Percentiles rank a stretch among this genome's conserved stretches.
Evolutionary conservation across 2,329 filamentous ascomycete species (phyloP).

Genomic region (Cercospora janseana): DNA sequence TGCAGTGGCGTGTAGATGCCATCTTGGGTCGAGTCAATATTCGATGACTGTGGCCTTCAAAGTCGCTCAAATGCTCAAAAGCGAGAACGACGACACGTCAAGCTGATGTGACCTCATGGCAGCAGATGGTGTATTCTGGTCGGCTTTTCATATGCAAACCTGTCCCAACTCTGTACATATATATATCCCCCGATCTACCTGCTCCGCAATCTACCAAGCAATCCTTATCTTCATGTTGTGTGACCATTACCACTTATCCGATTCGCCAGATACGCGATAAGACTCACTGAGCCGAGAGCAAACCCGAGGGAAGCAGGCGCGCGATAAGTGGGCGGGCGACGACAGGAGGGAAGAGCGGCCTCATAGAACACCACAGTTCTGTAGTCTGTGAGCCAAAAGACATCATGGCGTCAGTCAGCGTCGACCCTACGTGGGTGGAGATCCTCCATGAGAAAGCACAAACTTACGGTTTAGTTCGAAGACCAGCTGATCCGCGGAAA

Average conservation of each 20-base stretch:
- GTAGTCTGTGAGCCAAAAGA: conserved; percentile 3
- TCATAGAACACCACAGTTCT: not conserved
- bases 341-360: not conserved
- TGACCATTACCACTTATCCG: not conserved
- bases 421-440: conserved; percentile 17
- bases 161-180: not conserved
- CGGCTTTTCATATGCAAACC: conserved; percentile 3
- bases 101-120: no score
- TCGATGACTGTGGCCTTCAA: no score
- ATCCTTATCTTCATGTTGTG: conserved; percentile 8
- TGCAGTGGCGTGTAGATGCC: no score
- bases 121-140: no score
- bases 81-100: no score
- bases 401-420: conserved; percentile 19
- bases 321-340: conserved; percentile 4
- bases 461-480: conserved; percentile 19
- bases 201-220: conserved; percentile 8
- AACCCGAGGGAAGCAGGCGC: not conserved
- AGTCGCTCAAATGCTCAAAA: no score
- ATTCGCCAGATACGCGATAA: conserved; percentile 3
- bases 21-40: no score
- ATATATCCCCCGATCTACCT: not conserved
- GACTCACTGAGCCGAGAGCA: conserved; percentile 2
- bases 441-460: conserved; percentile 17
- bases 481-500: conserved; percentile 18